These are phyloP conservation scores for Magnaporthiopsis rhizophila DNA, from an alignment of 2,329 filamentous ascomycete genomes.

Conservation along the genomic window DNA sequence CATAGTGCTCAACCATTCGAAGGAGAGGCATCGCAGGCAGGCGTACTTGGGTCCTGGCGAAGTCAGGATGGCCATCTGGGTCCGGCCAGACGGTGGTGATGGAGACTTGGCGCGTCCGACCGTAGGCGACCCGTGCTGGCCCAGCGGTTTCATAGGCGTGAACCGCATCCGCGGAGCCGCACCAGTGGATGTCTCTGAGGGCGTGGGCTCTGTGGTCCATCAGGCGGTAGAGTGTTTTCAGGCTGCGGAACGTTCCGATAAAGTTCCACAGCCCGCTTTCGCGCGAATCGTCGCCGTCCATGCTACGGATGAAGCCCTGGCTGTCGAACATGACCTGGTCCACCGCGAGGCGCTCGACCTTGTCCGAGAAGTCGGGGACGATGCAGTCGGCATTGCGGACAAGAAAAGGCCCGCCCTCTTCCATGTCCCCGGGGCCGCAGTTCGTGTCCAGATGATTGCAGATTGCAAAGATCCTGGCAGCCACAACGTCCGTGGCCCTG, in stretches of 20 bases:
- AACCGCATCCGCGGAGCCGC: neutral
- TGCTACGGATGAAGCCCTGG: neutral
- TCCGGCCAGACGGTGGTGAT: constrained; percentile 2
- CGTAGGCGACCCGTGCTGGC: neutral
- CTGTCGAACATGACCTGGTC: neutral
- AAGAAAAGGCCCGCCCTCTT: neutral
- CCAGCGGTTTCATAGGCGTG: neutral
- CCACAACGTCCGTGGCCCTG: neutral
- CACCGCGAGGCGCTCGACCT: neutral
- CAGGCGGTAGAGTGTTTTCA: neutral
- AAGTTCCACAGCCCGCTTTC: neutral
- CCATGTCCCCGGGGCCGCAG: neutral
- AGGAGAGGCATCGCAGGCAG: neutral
- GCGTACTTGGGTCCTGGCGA: too few relatives aligned
- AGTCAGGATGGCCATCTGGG: too few relatives aligned
- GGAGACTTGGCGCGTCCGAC: neutral
- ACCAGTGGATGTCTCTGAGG: neutral
- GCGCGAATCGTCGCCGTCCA: neutral
- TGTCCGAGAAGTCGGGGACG: neutral
- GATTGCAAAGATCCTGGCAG: neutral
- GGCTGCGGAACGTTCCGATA: neutral
- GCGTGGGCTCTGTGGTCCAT: neutral
- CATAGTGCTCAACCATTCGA: neutral
- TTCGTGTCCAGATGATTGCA: neutral
- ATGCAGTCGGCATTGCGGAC: neutral